These are phyloP conservation scores for Naganishia antarctica DNA, from an alignment of 768 basidiomycete genomes.

Conservation along the genomic window DNA sequence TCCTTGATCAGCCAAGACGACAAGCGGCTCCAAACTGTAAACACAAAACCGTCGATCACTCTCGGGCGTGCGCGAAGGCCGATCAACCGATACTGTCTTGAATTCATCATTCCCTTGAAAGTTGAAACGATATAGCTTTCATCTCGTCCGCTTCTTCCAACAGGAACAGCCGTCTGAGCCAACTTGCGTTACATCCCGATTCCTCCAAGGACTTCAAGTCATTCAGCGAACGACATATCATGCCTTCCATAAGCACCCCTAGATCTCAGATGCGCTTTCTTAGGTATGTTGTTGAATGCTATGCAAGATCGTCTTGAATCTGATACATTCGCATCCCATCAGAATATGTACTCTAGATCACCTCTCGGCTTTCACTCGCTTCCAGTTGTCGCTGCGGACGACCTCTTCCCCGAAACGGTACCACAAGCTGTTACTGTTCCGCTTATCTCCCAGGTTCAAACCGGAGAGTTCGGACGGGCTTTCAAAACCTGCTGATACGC, in stretches of 20 bases:
- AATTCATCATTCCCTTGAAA: too few relatives aligned
- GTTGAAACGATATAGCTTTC: too few relatives aligned
- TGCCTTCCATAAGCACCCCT: slow-evolving; percentile 1
- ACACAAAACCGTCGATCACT: too few relatives aligned
- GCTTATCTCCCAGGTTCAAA: slow-evolving; percentile 21
- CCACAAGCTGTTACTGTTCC: slow-evolving; percentile 37
- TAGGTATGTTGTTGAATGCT: background rate
- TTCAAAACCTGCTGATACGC: background rate
- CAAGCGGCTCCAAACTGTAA: too few relatives aligned
- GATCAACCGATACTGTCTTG: too few relatives aligned
- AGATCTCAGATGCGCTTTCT: slow-evolving; percentile 2
- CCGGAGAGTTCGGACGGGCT: background rate
- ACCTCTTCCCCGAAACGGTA: slow-evolving; percentile 30
- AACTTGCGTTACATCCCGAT: too few relatives aligned
- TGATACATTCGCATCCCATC: background rate
- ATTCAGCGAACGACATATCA: too few relatives aligned
- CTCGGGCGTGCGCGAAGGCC: too few relatives aligned
- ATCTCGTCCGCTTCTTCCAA: too few relatives aligned
- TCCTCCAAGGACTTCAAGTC: too few relatives aligned
- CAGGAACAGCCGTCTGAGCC: too few relatives aligned
- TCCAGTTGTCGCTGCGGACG: slow-evolving; percentile 36
- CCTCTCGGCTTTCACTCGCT: slow-evolving; percentile 35
- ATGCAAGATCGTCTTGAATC: background rate
- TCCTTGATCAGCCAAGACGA: too few relatives aligned
- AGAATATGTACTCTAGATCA: slow-evolving; percentile 21